phyloP scores from a whole-genome alignment of 1,284 basidiomycete species.

The Anthracocystis panici-leucophaei region DNA sequence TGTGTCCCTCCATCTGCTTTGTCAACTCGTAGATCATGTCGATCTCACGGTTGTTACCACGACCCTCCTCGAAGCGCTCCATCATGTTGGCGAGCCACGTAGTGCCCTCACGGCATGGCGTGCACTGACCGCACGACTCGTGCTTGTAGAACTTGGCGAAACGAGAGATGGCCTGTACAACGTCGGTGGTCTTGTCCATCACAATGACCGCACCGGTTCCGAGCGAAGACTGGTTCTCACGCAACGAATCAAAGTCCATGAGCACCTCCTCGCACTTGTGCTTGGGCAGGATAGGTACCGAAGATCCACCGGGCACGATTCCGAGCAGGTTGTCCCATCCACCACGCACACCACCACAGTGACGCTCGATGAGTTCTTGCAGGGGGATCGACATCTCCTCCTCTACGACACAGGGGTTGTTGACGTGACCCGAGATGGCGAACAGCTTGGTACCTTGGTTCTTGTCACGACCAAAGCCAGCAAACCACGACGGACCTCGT shows the following conservation, averaged over 20 bases:
- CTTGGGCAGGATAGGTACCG: conserved; percentile 92
- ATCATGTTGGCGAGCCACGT: conserved; percentile 69
- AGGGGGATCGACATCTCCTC: conserved; percentile 99
- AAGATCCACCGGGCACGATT: conserved; percentile 93
- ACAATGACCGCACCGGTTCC: conserved; percentile 98
- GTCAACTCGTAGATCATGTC: conserved; percentile 77
- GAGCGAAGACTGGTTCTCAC: conserved; percentile 92
- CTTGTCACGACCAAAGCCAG: conserved; percentile 87
- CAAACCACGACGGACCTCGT: conserved; percentile 92
- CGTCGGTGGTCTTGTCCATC: conserved; percentile 97
- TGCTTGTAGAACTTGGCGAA: conserved; percentile 84
- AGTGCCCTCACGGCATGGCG: conserved; percentile 89
- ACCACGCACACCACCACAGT: conserved; percentile 92
- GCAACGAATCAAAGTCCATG: conserved; percentile 98
- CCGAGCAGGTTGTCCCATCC: conserved; percentile 97
- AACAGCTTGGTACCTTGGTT: conserved; percentile 97
- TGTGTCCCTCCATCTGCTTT: conserved; percentile 90
- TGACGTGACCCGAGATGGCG: conserved; percentile 95
- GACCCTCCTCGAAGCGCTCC: conserved; percentile 80
- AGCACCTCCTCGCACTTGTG: conserved; percentile 68
- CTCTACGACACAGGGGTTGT: conserved; percentile 97
- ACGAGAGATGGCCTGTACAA: conserved; percentile 84
- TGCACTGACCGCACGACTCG: conserved; percentile 98
- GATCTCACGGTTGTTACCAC: conserved; percentile 91
- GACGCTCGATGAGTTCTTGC: conserved; percentile 92